phyloP scores from a whole-genome alignment of 1,139 yeast species.

The Wickerhamomyces sp. region DNA sequence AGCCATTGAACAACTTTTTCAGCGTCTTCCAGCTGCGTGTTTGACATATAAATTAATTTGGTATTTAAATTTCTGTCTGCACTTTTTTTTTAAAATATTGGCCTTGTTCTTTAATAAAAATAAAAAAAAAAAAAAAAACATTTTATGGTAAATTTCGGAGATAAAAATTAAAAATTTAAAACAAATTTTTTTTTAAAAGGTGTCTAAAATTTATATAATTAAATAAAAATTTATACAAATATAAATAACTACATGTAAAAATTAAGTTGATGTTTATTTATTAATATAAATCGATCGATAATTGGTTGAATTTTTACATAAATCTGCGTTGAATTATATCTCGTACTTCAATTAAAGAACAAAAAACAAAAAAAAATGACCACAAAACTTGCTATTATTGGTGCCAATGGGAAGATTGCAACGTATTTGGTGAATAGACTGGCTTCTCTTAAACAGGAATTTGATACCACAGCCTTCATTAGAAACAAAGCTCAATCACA shows the following conservation, averaged over 20 bases:
- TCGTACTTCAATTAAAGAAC: background rate
- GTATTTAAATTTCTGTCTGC: no score
- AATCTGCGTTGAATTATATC: background rate
- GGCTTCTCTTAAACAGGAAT: conserved; percentile 22
- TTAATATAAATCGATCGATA: no score
- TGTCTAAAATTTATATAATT: no score
- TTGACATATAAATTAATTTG: conserved; percentile 28
- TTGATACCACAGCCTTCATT: conserved; percentile 46
- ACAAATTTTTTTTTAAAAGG: no score
- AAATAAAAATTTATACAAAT: no score
- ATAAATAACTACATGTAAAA: no score
- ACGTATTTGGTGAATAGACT: conserved; percentile 17
- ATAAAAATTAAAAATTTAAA: no score
- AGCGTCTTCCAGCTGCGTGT: conserved; percentile 23
- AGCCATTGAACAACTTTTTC: conserved; percentile 42
- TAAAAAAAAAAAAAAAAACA: no score
- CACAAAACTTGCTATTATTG: conserved; percentile 43
- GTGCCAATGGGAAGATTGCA: conserved; percentile 63
- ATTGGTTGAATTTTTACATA: background rate
- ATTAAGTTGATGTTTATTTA: no score
- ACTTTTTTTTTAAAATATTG: no score
- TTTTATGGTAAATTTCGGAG: no score
- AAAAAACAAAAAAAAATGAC: conserved; percentile 2
- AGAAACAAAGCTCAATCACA: conserved; percentile 43
- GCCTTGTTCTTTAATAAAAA: no score